Percentiles rank a stretch among this genome's conserved stretches.
These are phyloP conservation scores for Cerrena zonata DNA, from an alignment of 1,284 basidiomycete genomes.

Conservation along the genomic window DNA sequence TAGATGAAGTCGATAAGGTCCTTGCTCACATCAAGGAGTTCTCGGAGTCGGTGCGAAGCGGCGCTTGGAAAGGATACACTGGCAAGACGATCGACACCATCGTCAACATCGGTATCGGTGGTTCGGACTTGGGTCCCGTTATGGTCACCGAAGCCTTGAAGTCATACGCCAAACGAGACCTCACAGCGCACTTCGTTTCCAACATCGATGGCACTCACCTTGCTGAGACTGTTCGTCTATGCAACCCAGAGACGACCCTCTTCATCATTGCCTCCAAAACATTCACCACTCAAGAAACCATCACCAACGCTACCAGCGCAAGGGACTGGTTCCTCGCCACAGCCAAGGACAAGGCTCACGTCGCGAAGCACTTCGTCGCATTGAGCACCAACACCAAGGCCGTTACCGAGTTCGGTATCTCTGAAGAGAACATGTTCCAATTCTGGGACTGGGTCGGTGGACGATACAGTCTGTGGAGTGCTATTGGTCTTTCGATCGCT, in stretches of 20 bases:
- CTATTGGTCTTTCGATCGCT: slow-evolving; percentile 93
- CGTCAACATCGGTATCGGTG: slow-evolving; percentile 98
- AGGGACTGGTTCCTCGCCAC: slow-evolving; percentile 88
- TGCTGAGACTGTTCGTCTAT: slow-evolving; percentile 78
- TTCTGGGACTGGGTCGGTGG: slow-evolving; percentile 99
- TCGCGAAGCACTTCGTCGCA: slow-evolving; percentile 98
- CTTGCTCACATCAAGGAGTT: slow-evolving; percentile 91
- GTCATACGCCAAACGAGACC: slow-evolving; percentile 84
- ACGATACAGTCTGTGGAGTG: slow-evolving; percentile 96
- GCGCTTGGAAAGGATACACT: slow-evolving; percentile 93
- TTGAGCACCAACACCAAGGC: slow-evolving; percentile 94
- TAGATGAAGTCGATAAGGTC: slow-evolving; percentile 78
- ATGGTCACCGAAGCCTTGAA: slow-evolving; percentile 99
- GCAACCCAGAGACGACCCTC: slow-evolving; percentile 89
- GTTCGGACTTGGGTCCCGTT: slow-evolving; percentile 94
- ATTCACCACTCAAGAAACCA: slow-evolving; percentile 98
- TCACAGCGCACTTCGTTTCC: slow-evolving; percentile 86
- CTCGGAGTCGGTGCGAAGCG: slow-evolving; percentile 78
- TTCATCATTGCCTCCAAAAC: slow-evolving; percentile 99
- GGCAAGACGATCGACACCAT: slow-evolving; percentile 91
- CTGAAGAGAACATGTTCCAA: slow-evolving; percentile 93
- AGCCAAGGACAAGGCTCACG: slow-evolving; percentile 84
- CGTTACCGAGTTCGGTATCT: slow-evolving; percentile 93
- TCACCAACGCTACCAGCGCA: slow-evolving; percentile 94
- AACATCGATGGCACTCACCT: slow-evolving; percentile 99